Conservation (phyloP, 148 eudicot genomes). For the Silene conica region DNA sequence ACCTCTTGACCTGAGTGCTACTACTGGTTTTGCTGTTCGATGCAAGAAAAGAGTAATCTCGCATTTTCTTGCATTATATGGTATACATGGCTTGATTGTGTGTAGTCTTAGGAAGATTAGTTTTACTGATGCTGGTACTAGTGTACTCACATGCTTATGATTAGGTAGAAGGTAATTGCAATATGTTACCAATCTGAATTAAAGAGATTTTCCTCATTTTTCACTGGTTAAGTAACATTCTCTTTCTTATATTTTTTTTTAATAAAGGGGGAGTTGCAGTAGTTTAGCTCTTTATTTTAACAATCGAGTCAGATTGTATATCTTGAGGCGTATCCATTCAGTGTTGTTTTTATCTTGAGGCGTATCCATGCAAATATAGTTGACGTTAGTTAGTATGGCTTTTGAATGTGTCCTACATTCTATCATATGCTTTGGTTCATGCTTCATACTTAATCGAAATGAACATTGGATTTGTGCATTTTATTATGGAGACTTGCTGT, state of each 20-base stretch:
- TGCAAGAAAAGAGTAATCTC: constrained; percentile 74
- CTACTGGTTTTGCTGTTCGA: constrained; percentile 86
- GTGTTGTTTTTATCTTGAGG: neutral
- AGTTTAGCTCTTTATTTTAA: neutral
- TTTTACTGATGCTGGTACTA: neutral
- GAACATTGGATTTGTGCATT: neutral
- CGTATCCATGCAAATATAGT: too few relatives aligned
- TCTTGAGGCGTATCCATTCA: neutral
- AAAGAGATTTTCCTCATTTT: neutral
- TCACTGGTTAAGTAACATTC: too few relatives aligned
- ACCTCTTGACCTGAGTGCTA: constrained; percentile 90
- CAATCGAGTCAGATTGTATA: neutral
- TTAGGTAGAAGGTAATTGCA: neutral
- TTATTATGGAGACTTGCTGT: neutral
- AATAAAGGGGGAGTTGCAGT: neutral
- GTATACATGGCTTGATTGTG: neutral
- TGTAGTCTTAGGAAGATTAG: neutral
- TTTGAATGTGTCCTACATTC: neutral
- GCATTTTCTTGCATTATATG: constrained; percentile 3
- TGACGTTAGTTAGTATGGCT: neutral
- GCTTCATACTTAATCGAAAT: neutral
- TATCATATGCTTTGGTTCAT: constrained; percentile 3
- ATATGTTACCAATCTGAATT: neutral
- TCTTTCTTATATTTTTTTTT: too few relatives aligned
- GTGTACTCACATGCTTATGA: neutral